phyloP scores from a whole-genome alignment of 176 grass and related monocot genomes.

The Carex pumila region DNA sequence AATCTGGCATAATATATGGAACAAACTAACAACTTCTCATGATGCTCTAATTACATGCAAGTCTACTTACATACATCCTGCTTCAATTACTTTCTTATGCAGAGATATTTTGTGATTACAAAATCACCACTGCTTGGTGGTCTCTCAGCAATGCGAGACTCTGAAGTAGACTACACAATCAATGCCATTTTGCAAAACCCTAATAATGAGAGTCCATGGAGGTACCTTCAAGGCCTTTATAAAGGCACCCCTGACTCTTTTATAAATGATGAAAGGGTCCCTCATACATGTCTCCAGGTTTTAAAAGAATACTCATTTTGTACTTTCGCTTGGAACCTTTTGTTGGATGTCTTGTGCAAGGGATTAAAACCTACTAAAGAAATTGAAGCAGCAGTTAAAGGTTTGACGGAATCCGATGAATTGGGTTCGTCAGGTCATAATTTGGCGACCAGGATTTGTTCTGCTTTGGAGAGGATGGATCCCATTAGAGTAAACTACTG shows the following conservation, averaged over 20 bases:
- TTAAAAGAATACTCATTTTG: conserved; percentile 44
- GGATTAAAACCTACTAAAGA: conserved; percentile 72
- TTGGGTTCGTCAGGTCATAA: conserved; percentile 31
- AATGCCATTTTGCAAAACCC: conserved; percentile 58
- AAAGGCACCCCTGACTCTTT: conserved; percentile 54
- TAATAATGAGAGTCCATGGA: conserved; percentile 91
- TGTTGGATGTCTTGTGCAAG: conserved; percentile 59
- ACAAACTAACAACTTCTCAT: neutral
- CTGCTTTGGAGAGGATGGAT: conserved; percentile 56
- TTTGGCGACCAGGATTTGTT: conserved; percentile 49
- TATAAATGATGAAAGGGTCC: conserved; percentile 44
- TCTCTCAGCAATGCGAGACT: conserved; percentile 56
- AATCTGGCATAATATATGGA: neutral
- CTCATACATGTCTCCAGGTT: conserved; percentile 58
- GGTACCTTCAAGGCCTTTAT: conserved; percentile 73
- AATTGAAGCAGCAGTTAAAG: conserved; percentile 36
- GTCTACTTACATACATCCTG: neutral
- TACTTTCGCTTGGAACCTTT: conserved; percentile 57
- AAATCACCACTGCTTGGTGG: conserved; percentile 68
- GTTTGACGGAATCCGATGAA: conserved; percentile 18
- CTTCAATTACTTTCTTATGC: conserved; percentile 12
- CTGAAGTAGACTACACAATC: conserved; percentile 75
- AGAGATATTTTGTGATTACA: conserved; percentile 88
- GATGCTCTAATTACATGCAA: neutral
- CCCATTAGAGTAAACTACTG: conserved; percentile 88